Percentiles rank a stretch among this genome's conserved stretches.
Evolutionary conservation across 2,329 filamentous ascomycete genomes (phyloP).

Genomic region (Verticillium albo-atrum): DNA sequence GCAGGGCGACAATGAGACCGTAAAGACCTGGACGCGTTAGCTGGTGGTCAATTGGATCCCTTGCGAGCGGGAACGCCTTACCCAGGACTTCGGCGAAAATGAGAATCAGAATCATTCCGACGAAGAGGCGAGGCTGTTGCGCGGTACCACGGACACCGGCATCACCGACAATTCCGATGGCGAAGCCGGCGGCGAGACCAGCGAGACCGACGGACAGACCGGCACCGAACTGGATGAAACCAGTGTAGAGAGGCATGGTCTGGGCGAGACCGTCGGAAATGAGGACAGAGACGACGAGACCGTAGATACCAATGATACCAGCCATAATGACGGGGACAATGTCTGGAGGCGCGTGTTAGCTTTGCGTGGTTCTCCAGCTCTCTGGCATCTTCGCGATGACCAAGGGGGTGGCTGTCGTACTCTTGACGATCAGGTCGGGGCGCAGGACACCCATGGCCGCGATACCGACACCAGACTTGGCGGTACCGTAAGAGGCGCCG

Average conservation of each 20-base stretch:
- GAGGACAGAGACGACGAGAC: constrained; percentile 72
- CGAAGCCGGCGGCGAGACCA: constrained; percentile 80
- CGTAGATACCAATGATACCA: constrained; percentile 99
- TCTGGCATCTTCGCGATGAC: background rate
- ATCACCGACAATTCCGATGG: constrained; percentile 84
- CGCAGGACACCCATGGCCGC: constrained; percentile 96
- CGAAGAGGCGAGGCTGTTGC: constrained; percentile 81
- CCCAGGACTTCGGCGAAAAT: constrained; percentile 99
- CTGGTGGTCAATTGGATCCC: background rate
- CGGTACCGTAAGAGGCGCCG: constrained; percentile 95
- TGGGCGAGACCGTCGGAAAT: constrained; percentile 77
- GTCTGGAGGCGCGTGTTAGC: constrained; percentile 53
- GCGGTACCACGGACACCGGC: constrained; percentile 84
- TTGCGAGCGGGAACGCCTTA: constrained; percentile 39
- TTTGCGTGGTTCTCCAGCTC: background rate
- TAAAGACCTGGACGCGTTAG: constrained; percentile 72
- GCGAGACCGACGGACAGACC: constrained; percentile 78
- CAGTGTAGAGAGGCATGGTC: constrained; percentile 69
- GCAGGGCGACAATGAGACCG: constrained; percentile 94
- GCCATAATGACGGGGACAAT: constrained; percentile 99
- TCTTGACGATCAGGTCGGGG: constrained; percentile 98
- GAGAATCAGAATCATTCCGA: constrained; percentile 98
- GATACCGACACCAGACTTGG: constrained; percentile 98
- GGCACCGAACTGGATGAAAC: constrained; percentile 82
- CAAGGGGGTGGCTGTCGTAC: constrained; percentile 55